A percentile compares a stretch with the other conserved stretches of the same genome.
These are phyloP conservation scores for Steccherinum ochraceum DNA, from an alignment of 768 basidiomycete species.

Conservation along the genomic window DNA sequence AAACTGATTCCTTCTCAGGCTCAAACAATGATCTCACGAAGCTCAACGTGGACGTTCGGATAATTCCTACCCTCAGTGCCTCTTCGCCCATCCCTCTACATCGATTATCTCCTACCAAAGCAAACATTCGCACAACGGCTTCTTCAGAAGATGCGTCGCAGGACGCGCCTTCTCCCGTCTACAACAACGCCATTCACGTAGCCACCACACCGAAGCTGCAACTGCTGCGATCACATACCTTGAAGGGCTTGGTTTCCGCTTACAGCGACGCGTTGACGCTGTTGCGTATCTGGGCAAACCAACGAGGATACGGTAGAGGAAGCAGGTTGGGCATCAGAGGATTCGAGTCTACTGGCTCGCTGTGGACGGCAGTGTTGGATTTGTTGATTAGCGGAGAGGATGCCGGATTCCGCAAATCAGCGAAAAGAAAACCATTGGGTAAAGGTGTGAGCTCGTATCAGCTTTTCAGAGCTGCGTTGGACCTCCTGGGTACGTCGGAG, in stretches of 20 bases:
- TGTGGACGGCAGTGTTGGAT: conserved; percentile 63
- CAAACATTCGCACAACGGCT: conserved; percentile 50
- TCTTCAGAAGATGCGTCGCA: conserved; percentile 21
- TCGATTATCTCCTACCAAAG: conserved; percentile 67
- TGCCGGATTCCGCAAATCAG: conserved; percentile 8
- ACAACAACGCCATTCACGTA: conserved; percentile 70
- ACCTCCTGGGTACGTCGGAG: conserved; percentile 71
- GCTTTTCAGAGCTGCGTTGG: conserved; percentile 77
- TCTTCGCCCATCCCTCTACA: conserved; percentile 59
- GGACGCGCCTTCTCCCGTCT: conserved; percentile 61
- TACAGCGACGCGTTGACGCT: conserved; percentile 73
- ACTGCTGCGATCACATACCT: conserved; percentile 36
- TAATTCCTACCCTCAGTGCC: conserved; percentile 62
- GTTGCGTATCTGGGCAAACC: conserved; percentile 85
- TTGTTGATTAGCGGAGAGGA: conserved; percentile 67
- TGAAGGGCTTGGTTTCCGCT: conserved; percentile 44
- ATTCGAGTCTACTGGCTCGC: conserved; percentile 60
- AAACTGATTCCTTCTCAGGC: too few relatives aligned
- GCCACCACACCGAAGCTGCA: conserved; percentile 40
- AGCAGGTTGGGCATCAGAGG: conserved; percentile 53
- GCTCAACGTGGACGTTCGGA: conserved; percentile 61
- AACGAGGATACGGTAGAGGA: conserved; percentile 71
- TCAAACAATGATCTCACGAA: conserved; percentile 55
- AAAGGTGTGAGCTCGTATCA: conserved; percentile 87
- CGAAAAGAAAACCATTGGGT: conserved; percentile 54